Percentiles rank a stretch among this genome's conserved stretches.
Evolutionary conservation across 371 early-diverging fungal species (phyloP).

Genomic region (Lichtheimia hyalospora): DNA sequence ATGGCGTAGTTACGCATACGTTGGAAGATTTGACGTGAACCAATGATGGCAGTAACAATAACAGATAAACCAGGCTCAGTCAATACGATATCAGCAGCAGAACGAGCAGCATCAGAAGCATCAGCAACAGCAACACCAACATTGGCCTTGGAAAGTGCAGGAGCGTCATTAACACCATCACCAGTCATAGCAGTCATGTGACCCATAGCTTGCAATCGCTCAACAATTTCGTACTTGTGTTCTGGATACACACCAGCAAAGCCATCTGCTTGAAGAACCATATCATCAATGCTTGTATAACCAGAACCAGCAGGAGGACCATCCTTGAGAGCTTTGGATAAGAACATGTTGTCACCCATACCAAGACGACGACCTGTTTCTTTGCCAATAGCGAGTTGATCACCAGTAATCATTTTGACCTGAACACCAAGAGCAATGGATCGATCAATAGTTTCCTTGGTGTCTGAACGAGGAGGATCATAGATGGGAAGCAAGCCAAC

Average conservation of each 20-base stretch:
- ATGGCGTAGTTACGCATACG: constrained; percentile 66
- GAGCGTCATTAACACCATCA: constrained; percentile 96
- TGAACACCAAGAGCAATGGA: constrained; percentile 83
- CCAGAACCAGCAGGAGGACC: constrained; percentile 70
- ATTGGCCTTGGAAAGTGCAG: constrained; percentile 86
- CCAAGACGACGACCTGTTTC: constrained; percentile 78
- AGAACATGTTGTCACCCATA: constrained; percentile 74
- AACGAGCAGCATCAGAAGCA: constrained; percentile 74
- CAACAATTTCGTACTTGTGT: constrained; percentile 92
- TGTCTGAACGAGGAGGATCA: constrained; percentile 87
- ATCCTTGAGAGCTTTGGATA: constrained; percentile 74
- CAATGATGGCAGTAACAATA: constrained; percentile 66
- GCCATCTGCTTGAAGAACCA: constrained; percentile 77
- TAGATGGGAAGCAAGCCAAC: constrained; percentile 77
- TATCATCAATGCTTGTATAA: constrained; percentile 75
- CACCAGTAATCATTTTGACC: constrained; percentile 96
- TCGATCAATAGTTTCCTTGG: constrained; percentile 81
- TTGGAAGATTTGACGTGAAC: constrained; percentile 70
- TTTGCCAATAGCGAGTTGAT: constrained; percentile 89
- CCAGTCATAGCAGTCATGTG: constrained; percentile 92
- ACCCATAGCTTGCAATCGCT: constrained; percentile 80
- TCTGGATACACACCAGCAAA: constrained; percentile 93
- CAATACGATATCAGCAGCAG: constrained; percentile 77
- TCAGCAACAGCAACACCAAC: constrained; percentile 84
- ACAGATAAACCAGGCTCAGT: constrained; percentile 78